Base-by-base conservation (phyloP, 768 basidiomycete species). In the Ramaria sp. region DNA sequence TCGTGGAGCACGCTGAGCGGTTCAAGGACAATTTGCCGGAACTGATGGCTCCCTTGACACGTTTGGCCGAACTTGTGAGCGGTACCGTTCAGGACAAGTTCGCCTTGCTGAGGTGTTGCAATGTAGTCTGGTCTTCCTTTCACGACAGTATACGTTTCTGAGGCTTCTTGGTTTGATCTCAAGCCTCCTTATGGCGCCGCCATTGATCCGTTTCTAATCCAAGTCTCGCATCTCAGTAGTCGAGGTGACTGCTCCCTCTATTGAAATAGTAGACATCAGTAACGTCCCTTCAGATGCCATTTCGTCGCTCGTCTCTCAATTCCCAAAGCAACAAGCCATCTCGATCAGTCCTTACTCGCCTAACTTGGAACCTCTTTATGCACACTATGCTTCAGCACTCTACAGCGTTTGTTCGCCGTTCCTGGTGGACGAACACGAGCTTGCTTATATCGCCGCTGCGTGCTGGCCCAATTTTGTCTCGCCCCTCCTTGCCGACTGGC, bases 381-480 rank as follows among this genome's bases (percentile, higher is more conserved):
- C 72, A n/a, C 81, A 84, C 56, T 91, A 84, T 59, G 65, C 75
- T 19, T 72, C 77, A 7, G 72, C 78, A 10, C 67, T 91, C 2
- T 80, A 79, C 64, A 77, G 79, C 48, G 72, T 79, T 31, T 82
- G 88, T 64, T 76, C 76, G 20, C 74, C 80, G 6, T 89, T 83
- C 67, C 82, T 79, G 3, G 77, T 75, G 41, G 83, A 90, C 63
- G 78, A 81, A 0, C 66, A 79, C 50, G 89, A 91, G 64, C 73
- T 91, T 1, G 76, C 78, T 43, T 91, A 91, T 63, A 77, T 91
- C 30, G 80, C 85, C 2, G 82, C 84, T 0, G 85, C 89, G 6
- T 76, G 83, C 20, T 91, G 90, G 88, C 86, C 88, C 0, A 84
- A 82, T 1, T 91, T 89, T 62, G 77, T 84, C 1, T 77, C 81